Base-by-base conservation (phyloP, 75 land plant genomes). In the Ceratopteris richardii region DNA sequence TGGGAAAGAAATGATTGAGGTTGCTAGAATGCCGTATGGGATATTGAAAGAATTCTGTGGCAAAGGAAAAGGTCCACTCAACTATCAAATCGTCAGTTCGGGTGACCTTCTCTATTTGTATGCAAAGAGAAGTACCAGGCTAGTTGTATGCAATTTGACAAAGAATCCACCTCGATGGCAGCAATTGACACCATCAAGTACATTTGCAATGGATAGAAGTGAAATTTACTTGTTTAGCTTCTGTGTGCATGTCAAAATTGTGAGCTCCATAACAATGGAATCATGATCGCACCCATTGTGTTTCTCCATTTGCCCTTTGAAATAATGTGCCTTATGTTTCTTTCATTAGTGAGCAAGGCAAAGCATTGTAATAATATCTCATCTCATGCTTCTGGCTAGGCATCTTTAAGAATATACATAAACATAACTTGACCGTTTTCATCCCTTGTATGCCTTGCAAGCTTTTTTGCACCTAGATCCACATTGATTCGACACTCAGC, bases 101-200 rank as follows among this genome's bases (percentile, higher is more conserved):
- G 68, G 68, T n/a, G 56, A 44, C 24, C 50, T 57, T n/a, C 68
- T 66, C 39, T 66, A 66, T 60, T 59, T 66, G 48, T 59, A 66
- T 54, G 59, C 57, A 21, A 66, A 66, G 52, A 66, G 57, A 44
- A 66, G 46, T 0, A 60, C 68, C 4, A 44, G 51, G 3, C 29
- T 66, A 11, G 46, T 66, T 26, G 51, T 66, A 29, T 66, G 68
- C 29, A 50, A 66, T 54, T 44, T 66, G 60, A 31, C 30, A 26
- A 57, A 28, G 20, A 27, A 30, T 14, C 68, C 68, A 19, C 60
- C 68, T 30, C 43, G 22, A 33, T 66, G 68, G 68, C 60, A 46
- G 3, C 50, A 46, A 14, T 46, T 46, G 17, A 46, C 50, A 17
- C 50, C 50, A 46, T 46, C 50, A 46, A 21, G 50, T 21, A 5